A percentile compares a stretch with the other conserved stretches of the same genome.
Evolutionary conservation across 192 early-diverging fungal genomes (phyloP).

Genomic region (Chytriomyces sp.): DNA sequence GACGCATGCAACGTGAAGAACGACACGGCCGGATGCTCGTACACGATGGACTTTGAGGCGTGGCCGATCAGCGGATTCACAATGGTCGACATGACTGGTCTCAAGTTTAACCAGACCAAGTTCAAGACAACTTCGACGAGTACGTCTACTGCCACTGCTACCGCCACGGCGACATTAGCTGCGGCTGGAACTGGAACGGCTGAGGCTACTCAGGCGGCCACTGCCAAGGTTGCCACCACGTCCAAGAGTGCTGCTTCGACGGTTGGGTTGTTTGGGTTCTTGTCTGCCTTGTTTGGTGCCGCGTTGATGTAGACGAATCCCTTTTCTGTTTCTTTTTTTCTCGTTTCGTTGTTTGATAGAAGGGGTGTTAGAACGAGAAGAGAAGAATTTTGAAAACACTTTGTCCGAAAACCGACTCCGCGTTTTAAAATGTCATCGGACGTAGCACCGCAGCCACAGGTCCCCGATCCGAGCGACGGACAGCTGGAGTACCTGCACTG

Average conservation of each 20-base stretch:
- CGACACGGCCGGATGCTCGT: slow-evolving; percentile 15
- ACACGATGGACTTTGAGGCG: slow-evolving; percentile 1
- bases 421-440: background rate
- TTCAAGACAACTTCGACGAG: background rate
- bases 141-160: slow-evolving; percentile 2
- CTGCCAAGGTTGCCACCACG: background rate
- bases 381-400: background rate
- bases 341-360: background rate
- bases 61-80: slow-evolving; percentile 9
- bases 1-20: background rate
- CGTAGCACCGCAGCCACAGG: background rate
- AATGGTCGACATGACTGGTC: background rate
- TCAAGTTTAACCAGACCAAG: background rate
- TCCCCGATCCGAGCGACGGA: slow-evolving; percentile 3
- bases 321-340: background rate
- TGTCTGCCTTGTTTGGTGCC: too few relatives aligned
- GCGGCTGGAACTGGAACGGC: slow-evolving; percentile 6
- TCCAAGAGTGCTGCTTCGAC: background rate
- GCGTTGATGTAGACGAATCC: too few relatives aligned
- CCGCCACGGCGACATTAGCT: background rate
- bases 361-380: background rate
- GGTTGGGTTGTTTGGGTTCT: too few relatives aligned
- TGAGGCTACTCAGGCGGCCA: slow-evolving; percentile 6
- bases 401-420: background rate
- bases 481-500: slow-evolving; percentile 23